Evolutionary conservation across 2,329 filamentous ascomycete species (phyloP).

Genomic region (Diaporthe vaccinii): DNA sequence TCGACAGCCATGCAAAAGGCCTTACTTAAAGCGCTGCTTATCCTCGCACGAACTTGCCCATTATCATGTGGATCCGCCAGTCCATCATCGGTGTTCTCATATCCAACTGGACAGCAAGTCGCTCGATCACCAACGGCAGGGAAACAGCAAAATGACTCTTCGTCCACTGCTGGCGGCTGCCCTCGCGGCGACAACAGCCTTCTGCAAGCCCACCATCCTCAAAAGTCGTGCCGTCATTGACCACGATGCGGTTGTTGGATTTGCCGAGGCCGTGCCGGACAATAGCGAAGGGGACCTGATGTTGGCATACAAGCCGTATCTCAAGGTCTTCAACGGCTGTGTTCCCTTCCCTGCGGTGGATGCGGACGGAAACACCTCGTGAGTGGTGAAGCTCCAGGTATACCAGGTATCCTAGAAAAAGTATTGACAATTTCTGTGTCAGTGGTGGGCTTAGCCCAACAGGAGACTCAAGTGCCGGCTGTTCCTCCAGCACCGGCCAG

Average conservation of each 20-base stretch:
- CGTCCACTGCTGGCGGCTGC: neutral
- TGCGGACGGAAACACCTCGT: slow-evolving; percentile 68
- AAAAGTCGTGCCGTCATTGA: slow-evolving; percentile 46
- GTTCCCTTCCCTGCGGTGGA: slow-evolving; percentile 75
- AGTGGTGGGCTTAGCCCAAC: slow-evolving; percentile 53
- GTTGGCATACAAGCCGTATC: slow-evolving; percentile 67
- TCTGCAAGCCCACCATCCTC: slow-evolving; percentile 12
- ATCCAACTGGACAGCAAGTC: neutral
- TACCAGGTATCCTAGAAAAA: no score
- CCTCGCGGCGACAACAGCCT: neutral
- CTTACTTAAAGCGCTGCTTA: neutral
- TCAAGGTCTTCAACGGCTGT: slow-evolving; percentile 70
- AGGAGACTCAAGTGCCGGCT: slow-evolving; percentile 49
- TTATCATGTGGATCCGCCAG: neutral
- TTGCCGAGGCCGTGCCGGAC: slow-evolving; percentile 65
- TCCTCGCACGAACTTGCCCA: neutral
- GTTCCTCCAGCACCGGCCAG: slow-evolving; percentile 52
- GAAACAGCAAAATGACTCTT: neutral
- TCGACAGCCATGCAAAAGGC: neutral
- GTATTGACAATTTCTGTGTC: neutral
- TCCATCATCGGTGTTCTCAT: neutral
- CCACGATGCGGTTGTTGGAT: slow-evolving; percentile 61
- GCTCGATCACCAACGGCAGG: neutral
- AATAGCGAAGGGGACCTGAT: slow-evolving; percentile 61
- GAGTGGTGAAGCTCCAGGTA: slow-evolving; percentile 40